A percentile compares a stretch with the other conserved stretches of the same genome.
phyloP scores from a whole-genome alignment of 176 grass and related monocot genomes.

The Tuctoria greenei region DNA sequence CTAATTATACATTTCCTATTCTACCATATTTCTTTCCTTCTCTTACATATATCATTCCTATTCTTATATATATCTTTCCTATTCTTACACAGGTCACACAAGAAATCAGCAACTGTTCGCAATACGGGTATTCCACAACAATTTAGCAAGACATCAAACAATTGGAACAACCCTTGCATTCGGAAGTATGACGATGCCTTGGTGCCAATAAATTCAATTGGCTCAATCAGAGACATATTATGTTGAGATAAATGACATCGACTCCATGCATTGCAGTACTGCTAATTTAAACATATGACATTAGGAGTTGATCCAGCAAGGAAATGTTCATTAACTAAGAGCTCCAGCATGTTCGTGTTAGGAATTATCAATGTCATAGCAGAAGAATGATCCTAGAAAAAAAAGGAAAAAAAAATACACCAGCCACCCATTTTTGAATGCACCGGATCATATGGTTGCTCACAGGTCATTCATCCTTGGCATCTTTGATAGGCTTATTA shows the following conservation, averaged over 20 bases:
- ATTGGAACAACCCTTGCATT: neutral
- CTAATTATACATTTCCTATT: too few relatives aligned
- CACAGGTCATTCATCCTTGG: neutral
- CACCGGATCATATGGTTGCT: neutral
- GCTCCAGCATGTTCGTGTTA: neutral
- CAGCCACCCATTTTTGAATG: neutral
- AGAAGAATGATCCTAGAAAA: neutral
- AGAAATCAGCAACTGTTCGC: neutral
- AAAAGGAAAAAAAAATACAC: neutral
- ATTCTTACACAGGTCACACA: too few relatives aligned
- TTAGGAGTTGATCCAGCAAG: neutral
- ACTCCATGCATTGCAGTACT: neutral
- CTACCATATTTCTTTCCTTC: too few relatives aligned
- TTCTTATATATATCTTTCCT: too few relatives aligned
- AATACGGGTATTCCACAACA: neutral
- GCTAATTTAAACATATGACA: neutral
- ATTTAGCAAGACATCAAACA: neutral
- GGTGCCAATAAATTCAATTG: neutral
- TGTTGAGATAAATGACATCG: neutral
- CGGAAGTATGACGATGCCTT: neutral
- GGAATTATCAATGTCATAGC: conserved; percentile 11
- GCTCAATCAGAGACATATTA: neutral
- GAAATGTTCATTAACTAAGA: neutral
- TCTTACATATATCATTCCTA: too few relatives aligned
- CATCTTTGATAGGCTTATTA: conserved; percentile 27